Evolutionary conservation across 495 filamentous ascomycete species (phyloP).

Genomic region (Aspergillus olivimuriae): DNA sequence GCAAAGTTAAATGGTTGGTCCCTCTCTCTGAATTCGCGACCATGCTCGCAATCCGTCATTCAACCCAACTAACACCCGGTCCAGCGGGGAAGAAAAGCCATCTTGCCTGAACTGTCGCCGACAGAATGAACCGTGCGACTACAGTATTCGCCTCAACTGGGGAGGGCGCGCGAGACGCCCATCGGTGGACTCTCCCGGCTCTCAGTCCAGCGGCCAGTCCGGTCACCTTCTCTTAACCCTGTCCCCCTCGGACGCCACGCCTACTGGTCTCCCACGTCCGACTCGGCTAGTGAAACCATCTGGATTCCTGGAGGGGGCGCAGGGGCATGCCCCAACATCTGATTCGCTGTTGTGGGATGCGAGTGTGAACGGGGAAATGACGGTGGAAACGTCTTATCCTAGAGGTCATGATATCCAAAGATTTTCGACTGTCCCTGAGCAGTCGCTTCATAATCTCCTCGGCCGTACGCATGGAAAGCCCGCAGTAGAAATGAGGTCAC

Average conservation of each 20-base stretch:
- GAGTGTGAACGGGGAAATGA: constrained; percentile 10
- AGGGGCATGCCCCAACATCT: constrained; percentile 4
- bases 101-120: constrained; percentile 70
- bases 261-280: constrained; percentile 2
- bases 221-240: constrained; percentile 13
- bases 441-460: constrained; percentile 9
- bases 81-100: constrained; percentile 69
- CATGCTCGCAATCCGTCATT: not conserved
- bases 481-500: constrained; percentile 18
- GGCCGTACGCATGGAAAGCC: constrained; percentile 13
- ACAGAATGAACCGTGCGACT: constrained; percentile 74
- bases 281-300: constrained; percentile 4
- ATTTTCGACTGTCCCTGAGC: constrained; percentile 25
- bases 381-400: constrained; percentile 17
- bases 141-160: constrained; percentile 82
- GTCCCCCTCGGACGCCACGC: constrained; percentile 10
- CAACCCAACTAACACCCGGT: constrained; percentile 8
- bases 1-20: constrained; percentile 75
- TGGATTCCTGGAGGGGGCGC: constrained; percentile 2
- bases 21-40: not conserved
- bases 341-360: constrained; percentile 13
- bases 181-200: constrained; percentile 31
- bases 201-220: constrained; percentile 28
- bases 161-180: constrained; percentile 53
- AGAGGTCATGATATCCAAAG: constrained; percentile 21